Evolutionary conservation across 2,329 filamentous ascomycete genomes (phyloP).

Genomic region (Zopfia rhizophila): DNA sequence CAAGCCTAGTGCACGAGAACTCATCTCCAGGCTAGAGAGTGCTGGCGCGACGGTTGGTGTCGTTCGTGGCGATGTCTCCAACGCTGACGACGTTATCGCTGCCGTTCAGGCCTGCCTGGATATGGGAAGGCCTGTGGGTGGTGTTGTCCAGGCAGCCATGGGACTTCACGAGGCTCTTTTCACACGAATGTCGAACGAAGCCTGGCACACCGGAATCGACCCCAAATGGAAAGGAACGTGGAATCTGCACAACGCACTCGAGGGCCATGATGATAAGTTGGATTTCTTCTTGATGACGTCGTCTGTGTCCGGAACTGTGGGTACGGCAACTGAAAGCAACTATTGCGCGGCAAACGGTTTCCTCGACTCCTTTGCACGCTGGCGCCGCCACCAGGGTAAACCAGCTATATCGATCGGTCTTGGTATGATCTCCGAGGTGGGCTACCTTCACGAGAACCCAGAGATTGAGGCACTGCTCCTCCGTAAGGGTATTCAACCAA

Average conservation of each 20-base stretch:
- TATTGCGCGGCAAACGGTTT: conserved; percentile 28
- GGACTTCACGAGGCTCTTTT: conserved; percentile 21
- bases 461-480: conserved; percentile 49
- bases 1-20: not conserved
- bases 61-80: conserved; percentile 14
- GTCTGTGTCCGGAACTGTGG: conserved; percentile 24
- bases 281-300: conserved; percentile 35
- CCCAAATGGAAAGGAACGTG: conserved; percentile 22
- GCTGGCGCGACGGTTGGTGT: conserved; percentile 22
- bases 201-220: conserved; percentile 12
- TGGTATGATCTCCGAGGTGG: conserved; percentile 52
- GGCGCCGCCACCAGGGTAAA: conserved; percentile 8
- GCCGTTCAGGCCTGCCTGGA: conserved; percentile 8
- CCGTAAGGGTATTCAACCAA: conserved; percentile 44
- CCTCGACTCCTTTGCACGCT: conserved; percentile 22
- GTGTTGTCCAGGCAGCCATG: conserved; percentile 31
- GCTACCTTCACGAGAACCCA: conserved; percentile 49
- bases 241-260: conserved; percentile 21
- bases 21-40: conserved; percentile 17
- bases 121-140: conserved; percentile 5
- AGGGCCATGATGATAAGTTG: conserved; percentile 8
- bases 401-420: conserved; percentile 33
- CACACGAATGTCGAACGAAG: not conserved
- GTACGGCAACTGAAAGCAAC: conserved; percentile 18
- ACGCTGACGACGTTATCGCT: conserved; percentile 7